Percentiles rank a stretch among this genome's conserved stretches.
phyloP scores from a whole-genome alignment of 2,329 filamentous ascomycete genomes.

The Knufia fluminis region DNA sequence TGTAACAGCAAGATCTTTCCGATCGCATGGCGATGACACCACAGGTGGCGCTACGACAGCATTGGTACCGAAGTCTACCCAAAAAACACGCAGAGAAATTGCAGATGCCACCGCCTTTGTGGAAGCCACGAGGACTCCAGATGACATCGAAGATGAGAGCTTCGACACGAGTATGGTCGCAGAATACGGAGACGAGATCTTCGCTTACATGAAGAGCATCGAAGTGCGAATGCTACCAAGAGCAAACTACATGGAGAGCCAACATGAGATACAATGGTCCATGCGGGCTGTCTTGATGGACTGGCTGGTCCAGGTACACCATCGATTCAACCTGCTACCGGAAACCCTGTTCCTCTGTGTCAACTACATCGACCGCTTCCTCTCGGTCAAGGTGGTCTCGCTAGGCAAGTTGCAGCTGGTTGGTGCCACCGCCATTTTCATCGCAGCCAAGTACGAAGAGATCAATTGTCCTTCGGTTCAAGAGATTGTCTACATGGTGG shows the following conservation, averaged over 20 bases:
- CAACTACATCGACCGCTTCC: conserved; percentile 95
- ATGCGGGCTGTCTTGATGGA: conserved; percentile 97
- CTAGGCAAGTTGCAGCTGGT: conserved; percentile 92
- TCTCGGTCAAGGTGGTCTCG: conserved; percentile 89
- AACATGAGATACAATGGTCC: conserved; percentile 97
- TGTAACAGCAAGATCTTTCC: conserved; percentile 68
- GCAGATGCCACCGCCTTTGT: conserved; percentile 58
- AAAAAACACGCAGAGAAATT: conserved; percentile 63
- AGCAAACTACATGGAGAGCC: conserved; percentile 90
- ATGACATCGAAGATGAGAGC: conserved; percentile 77
- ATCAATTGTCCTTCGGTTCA: conserved; percentile 93
- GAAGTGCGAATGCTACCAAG: conserved; percentile 82
- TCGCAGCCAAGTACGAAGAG: conserved; percentile 97
- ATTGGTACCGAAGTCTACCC: conserved; percentile 62
- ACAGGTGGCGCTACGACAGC: conserved; percentile 56
- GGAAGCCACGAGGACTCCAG: conserved; percentile 53
- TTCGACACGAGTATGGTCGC: conserved; percentile 98
- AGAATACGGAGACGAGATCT: conserved; percentile 94
- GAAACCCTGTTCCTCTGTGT: conserved; percentile 92
- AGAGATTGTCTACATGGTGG: conserved; percentile 98
- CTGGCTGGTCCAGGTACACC: conserved; percentile 94
- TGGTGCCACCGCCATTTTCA: conserved; percentile 87
- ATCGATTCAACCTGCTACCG: conserved; percentile 78
- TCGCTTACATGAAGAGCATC: conserved; percentile 77
- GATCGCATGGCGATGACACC: conserved; percentile 66